phyloP scores from a whole-genome alignment of 257 asterid genomes.

The Apocynum venetum region DNA sequence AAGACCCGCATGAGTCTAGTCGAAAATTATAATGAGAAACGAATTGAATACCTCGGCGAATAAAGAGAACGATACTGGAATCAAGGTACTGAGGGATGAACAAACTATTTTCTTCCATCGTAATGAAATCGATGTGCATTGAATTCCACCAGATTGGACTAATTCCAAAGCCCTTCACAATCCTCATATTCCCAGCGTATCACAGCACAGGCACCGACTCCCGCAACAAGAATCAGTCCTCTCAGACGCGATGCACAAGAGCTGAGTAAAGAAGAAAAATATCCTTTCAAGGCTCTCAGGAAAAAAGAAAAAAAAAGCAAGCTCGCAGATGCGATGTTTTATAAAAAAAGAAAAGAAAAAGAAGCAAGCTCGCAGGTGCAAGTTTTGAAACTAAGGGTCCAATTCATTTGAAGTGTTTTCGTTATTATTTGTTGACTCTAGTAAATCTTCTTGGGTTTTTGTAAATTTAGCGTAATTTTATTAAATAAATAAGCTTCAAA shows the following conservation, averaged over 20 bases:
- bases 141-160: background rate
- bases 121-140: constrained; percentile 37
- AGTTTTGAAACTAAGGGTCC: too few relatives aligned
- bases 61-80: constrained; percentile 62
- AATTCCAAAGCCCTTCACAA: constrained; percentile 40
- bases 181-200: constrained; percentile 68
- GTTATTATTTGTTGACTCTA: too few relatives aligned
- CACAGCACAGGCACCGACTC: constrained; percentile 27
- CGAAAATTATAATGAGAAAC: background rate
- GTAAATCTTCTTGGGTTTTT: too few relatives aligned
- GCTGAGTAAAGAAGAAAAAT: too few relatives aligned
- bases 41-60: constrained; percentile 50
- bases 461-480: too few relatives aligned
- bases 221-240: constrained; percentile 3
- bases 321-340: too few relatives aligned
- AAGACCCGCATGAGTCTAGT: background rate
- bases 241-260: constrained; percentile 23
- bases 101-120: constrained; percentile 74
- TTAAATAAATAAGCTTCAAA: too few relatives aligned
- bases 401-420: too few relatives aligned
- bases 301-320: too few relatives aligned
- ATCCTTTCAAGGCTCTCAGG: too few relatives aligned
- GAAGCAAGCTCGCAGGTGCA: too few relatives aligned
- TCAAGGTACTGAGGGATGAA: constrained; percentile 89
- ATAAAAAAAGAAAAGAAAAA: too few relatives aligned